Base-by-base conservation (phyloP, 2,329 filamentous ascomycete genomes). In the Zymoseptoria ardabiliae region DNA sequence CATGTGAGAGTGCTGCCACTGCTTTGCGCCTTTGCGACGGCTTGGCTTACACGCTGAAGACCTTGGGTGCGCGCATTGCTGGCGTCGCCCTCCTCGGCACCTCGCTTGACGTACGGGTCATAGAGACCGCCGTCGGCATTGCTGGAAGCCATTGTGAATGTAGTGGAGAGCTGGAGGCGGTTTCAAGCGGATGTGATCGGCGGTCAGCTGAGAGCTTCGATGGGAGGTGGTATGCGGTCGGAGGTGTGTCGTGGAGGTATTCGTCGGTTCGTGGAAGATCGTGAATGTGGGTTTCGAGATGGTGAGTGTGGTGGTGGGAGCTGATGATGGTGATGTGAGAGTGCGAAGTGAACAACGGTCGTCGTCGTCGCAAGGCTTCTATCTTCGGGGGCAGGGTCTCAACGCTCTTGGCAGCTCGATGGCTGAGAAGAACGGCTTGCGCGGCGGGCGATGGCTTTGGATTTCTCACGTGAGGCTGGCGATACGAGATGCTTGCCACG, bases 41-140 rank as follows among this genome's bases (percentile, higher is more conserved):
- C 21, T 35, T 28, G 20, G 64, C 64, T 62, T 60, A 66, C 64
- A 50, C 58, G 56, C 56, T 66, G 64, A 5, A 66, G 63, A 35
- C 63, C 64, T 60, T 66, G 64, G 55, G 64, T 66, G 57, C 64
- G 64, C 56, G 58, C 54, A 57, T 64, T 64, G 50, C 60, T 58
- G 45, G 56, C 55, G 55, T 61, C 62, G 45, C 59, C 58, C 48
- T 59, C 52, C 49, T 63, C 63, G 54, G 63, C 65, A 50, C 63
- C 65, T 53, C 65, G 65, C 63, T 66, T 63, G 60, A 66, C 65
- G 55, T 66, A 66, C 50, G 65, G 65, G 63, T 66, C 65, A 58
- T 66, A 66, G 59, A 66, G 65, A 58, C 62, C 62, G 57, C 59
- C 62, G 56, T 54, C 45, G 41, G 61, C 55, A 55, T 63, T 63